Evolutionary conservation across 805 yeast species (phyloP).

Genomic region (Priceomyces fermenticarens): DNA sequence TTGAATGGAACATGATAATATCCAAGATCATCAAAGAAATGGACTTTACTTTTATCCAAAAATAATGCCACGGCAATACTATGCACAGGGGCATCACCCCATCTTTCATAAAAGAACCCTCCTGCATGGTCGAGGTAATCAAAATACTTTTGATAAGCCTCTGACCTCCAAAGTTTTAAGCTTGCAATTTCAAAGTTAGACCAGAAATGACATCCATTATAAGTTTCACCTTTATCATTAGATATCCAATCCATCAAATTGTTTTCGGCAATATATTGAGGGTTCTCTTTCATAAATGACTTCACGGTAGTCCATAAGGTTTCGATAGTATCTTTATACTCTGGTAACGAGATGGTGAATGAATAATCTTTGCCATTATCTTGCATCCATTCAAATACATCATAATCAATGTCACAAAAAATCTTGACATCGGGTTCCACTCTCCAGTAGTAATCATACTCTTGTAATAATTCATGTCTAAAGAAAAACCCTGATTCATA

Average conservation of each 20-base stretch:
- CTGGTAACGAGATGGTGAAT: conserved; percentile 77
- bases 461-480: conserved; percentile 66
- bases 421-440: conserved; percentile 82
- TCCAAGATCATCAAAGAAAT: conserved; percentile 80
- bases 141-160: conserved; percentile 66
- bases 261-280: conserved; percentile 56
- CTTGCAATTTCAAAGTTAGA: conserved; percentile 80
- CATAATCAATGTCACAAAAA: conserved; percentile 79
- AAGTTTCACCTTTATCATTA: conserved; percentile 62
- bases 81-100: conserved; percentile 95
- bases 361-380: conserved; percentile 76
- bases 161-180: conserved; percentile 69
- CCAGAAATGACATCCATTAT: conserved; percentile 87
- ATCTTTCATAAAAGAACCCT: conserved; percentile 87
- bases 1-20: conserved; percentile 80
- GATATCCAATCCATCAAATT: conserved; percentile 67
- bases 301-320: conserved; percentile 76
- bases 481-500: conserved; percentile 85
- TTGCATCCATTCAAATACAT: conserved; percentile 78
- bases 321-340: conserved; percentile 80
- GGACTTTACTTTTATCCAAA: conserved; percentile 64
- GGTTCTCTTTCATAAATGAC: conserved; percentile 56
- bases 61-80: conserved; percentile 81
- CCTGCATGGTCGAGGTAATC: conserved; percentile 72
- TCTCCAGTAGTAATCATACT: conserved; percentile 90